Evolutionary conservation across 202 grass and related monocot genomes (phyloP), one percentile per base, ranked within the genome.

Genomic region (Brachypodium distachyon): DNA sequence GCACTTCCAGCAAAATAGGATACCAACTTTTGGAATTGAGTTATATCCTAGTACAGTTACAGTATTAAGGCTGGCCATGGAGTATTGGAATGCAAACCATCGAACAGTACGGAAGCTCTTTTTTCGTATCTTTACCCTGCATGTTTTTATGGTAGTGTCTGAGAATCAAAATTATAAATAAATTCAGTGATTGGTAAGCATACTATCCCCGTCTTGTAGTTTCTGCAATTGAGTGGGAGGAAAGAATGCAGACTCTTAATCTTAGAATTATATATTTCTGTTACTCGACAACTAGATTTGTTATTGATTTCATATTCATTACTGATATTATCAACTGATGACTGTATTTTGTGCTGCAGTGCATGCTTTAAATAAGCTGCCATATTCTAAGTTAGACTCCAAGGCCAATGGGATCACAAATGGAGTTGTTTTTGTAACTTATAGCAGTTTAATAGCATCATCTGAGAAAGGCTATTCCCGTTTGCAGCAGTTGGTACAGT

Each of bases 361-460:
- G 65, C 96, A 98, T 53, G 76, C 96, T 52, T 88, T 98, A 77
- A 98, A 98, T 83, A 92, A 92, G 70, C 67, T 95, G 76, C 77
- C 95, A 17, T 95, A 98, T 87, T 90, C 95, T 33, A 98, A 98
- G 83, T 86, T 98, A 52, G 89, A 98, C 76, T 98, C 91, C 2
- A 98, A 98, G 83, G 87, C 85, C 70, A 84, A 82, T 81, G 95
- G 95, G 52, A 88, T 98, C 75, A 88, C 89, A 81, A 59, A 85
- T 86, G 95, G 95, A 60, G 89, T 98, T 38, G 78, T 98, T 72
- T 98, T 98, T 83, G 82, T 94, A 72, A 98, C 95, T 81, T 98
- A 98, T 74, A 98, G 95, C 73, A 94, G 91, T 81, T 87, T 98
- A 86, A 98, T 98, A 83, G 95, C 95, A 50, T 97, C 89, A 18